These are phyloP conservation scores for Lasiodiplodia citricola DNA, from an alignment of 2,329 filamentous ascomycete genomes.

Conservation along the genomic window DNA sequence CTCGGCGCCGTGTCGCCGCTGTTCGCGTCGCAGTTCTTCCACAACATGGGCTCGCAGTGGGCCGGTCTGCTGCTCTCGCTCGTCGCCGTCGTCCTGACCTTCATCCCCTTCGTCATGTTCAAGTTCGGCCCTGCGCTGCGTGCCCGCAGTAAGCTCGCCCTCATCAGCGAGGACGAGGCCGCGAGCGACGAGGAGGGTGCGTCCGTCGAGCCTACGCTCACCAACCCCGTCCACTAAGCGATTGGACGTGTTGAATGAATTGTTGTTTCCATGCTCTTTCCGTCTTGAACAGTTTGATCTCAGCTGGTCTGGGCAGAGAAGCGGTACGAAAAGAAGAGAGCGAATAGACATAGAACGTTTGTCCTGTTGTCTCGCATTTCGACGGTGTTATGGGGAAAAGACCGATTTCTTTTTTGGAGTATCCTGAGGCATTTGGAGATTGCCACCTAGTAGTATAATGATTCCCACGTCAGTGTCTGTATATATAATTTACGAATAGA, in stretches of 20 bases:
- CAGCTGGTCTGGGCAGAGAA: slow-evolving; percentile 17
- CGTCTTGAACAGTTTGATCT: background rate
- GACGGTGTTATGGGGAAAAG: slow-evolving; percentile 11
- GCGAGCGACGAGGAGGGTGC: background rate
- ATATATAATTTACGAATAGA: slow-evolving; percentile 16
- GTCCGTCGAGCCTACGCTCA: slow-evolving; percentile 1
- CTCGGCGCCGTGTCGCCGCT: slow-evolving; percentile 59
- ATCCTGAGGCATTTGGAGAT: background rate
- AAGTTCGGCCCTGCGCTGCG: slow-evolving; percentile 48
- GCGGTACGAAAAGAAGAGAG: background rate
- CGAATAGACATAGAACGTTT: background rate
- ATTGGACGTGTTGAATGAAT: background rate
- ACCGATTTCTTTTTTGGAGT: background rate
- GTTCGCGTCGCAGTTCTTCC: slow-evolving; percentile 59
- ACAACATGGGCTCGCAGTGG: slow-evolving; percentile 59
- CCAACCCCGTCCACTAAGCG: slow-evolving; percentile 7
- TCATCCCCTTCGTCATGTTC: slow-evolving; percentile 53
- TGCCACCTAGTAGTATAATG: slow-evolving; percentile 2
- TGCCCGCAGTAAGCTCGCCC: slow-evolving; percentile 47
- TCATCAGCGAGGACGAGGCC: slow-evolving; percentile 16
- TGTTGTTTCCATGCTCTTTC: slow-evolving; percentile 19
- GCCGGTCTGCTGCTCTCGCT: slow-evolving; percentile 57
- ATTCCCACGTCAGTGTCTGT: slow-evolving; percentile 16
- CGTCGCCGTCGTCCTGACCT: slow-evolving; percentile 50
- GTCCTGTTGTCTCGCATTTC: background rate